Evolutionary conservation across 306 rosid genomes (phyloP), one percentile per base, ranked within the genome.

Genomic region (Corylus americana): DNA sequence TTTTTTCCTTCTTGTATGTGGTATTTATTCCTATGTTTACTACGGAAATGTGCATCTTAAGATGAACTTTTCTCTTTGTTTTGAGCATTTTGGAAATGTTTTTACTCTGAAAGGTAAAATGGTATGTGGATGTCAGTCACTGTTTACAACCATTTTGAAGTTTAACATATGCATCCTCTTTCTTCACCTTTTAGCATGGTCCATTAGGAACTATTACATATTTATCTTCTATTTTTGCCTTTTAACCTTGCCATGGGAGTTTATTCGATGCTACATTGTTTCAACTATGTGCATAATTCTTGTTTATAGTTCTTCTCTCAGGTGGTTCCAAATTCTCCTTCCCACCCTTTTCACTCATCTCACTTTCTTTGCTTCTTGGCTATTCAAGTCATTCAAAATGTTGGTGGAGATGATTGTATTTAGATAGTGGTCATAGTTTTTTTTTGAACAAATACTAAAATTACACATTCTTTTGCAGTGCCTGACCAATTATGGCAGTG

Each of bases 401-500:
- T 35, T 66, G 71, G 69, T 14, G 69, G 22, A 35, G 71, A 48
- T 7, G 14, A 49, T 49, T 2, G 71, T 17, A 17, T 29, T 66
- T 7, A 31, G 35, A 31, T 31, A 39, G 72, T 42, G 47, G 20
- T 37, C 70, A 39, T 17, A 2, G 20, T 7, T 5, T 7, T 7
- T 10, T 59, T 48, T 48, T 48, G 0, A 48, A 25, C 14, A 11
- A 25, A 39, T 11, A 25, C 45, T 59, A 51, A 51, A 44, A 25
- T 31, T 47, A 4, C 45, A 58, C 44, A 25, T 59, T 71, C 9
- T 63, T 7, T 50, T 73, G 79, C 78, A 82, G 86, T 78, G 86
- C 82, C 47, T 82, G 64, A 73, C 68, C 79, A 67, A 22, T 47
- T 78, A 44, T 2, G 82, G 76, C 20, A 73, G 76, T 22, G 86